Evolutionary conservation across 352 stramenopile genomes (phyloP).

Genomic region (Globisporangium irregulare): DNA sequence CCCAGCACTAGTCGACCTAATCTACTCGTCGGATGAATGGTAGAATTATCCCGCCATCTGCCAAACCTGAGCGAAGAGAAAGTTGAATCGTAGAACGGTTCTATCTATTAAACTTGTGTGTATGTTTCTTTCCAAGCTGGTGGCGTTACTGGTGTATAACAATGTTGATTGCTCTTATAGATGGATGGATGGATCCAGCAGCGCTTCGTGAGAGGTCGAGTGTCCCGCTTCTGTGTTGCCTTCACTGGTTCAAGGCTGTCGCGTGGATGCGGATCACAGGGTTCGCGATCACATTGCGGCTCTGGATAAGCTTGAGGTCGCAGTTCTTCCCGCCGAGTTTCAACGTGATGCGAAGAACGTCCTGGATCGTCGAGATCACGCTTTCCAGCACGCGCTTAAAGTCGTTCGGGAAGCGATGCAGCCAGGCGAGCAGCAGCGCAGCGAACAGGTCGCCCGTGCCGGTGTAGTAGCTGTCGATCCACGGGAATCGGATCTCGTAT

Average conservation of each 20-base stretch:
- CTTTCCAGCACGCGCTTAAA: conserved; percentile 73
- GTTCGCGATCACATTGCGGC: conserved; percentile 63
- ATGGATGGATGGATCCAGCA: background rate
- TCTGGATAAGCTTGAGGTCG: conserved; percentile 85
- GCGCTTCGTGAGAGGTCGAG: background rate
- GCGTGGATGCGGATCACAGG: conserved; percentile 47
- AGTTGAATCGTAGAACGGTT: conserved; percentile 12
- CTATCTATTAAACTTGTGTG: conserved; percentile 32
- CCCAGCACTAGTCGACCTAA: conserved; percentile 13
- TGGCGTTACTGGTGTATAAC: background rate
- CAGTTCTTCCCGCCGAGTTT: conserved; percentile 60
- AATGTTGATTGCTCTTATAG: background rate
- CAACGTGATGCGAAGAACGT: conserved; percentile 68
- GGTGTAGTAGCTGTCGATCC: conserved; percentile 82
- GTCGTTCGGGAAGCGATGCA: conserved; percentile 53
- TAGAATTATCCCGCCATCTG: background rate
- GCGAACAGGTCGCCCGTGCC: conserved; percentile 82
- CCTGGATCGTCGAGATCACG: conserved; percentile 79
- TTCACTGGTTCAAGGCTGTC: conserved; percentile 26
- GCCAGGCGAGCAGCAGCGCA: conserved; percentile 78
- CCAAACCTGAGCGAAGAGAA: background rate
- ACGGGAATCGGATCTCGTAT: conserved; percentile 75
- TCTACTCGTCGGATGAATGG: too few species aligned
- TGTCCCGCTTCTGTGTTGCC: background rate
- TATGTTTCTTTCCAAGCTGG: background rate